Evolutionary conservation across 2,329 filamentous ascomycete species (phyloP), one percentile per base, ranked within the genome.

Genomic region (Metarhizium anisopliae): DNA sequence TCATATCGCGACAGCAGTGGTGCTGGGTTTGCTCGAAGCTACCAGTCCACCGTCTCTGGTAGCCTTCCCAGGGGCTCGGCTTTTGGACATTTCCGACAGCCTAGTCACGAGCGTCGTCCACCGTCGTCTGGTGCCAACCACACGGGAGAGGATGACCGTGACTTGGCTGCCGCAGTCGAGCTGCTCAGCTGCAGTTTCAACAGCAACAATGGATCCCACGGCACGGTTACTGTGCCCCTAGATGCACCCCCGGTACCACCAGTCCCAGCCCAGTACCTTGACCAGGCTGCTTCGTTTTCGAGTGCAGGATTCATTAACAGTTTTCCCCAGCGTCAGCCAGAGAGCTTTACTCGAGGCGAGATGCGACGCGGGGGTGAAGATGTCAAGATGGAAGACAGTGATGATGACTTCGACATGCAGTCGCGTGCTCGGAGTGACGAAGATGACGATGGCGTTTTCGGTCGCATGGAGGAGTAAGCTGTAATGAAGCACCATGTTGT

Each of bases 371-470:
- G 63, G 14, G 76, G 74, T 55, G 71, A 76, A 56, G 86, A 88
- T 64, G 81, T 87, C 56, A 85, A 84, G 71, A 87, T 85, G 79
- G 82, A 85, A 61, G 83, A 83, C 52, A 82, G 81, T 63, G 85
- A 90, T 55, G 83, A 86, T 62, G 84, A 88, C 59, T 82, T 85
- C 57, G 84, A 84, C 65, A 74, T 75, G 63, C 78, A 74, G 55
- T 81, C 77, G 52, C 80, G 82, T 55, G 81, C 82, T 52, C 82
- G 87, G 59, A 87, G 85, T 70, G 89, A 95, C 64, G 92, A 96
- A 64, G 91, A 95, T 60, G 93, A 97, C 62, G 92, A 96, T 62
- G 92, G 92, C 67, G 88, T 97, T 65, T 99, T 99, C 76, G 92
- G 92, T 56, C 84, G 84, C 63, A 97, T 97, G 93, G 94, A 99